Conservation (phyloP, 805 yeast species). For the Cyberlindnera maritima region DNA sequence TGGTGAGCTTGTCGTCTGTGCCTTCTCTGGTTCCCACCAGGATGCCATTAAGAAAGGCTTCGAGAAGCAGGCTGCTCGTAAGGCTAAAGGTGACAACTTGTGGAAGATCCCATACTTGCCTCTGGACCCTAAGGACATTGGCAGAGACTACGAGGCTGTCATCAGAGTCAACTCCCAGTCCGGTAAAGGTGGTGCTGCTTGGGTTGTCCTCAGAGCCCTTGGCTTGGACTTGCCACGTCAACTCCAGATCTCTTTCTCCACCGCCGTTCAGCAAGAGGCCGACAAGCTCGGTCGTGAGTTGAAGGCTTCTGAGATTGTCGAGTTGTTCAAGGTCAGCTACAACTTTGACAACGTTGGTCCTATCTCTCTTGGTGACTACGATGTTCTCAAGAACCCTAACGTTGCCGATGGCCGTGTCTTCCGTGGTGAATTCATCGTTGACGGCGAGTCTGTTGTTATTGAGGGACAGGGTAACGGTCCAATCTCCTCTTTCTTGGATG, state of each 20-base stretch:
- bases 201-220: slow-evolving; percentile 69
- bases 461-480: slow-evolving; percentile 76
- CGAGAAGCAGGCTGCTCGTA: slow-evolving; percentile 49
- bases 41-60: slow-evolving; percentile 72
- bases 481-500: slow-evolving; percentile 68
- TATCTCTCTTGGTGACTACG: slow-evolving; percentile 41
- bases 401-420: slow-evolving; percentile 42
- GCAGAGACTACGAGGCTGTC: slow-evolving; percentile 78
- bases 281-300: slow-evolving; percentile 68
- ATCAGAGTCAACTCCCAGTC: slow-evolving; percentile 82
- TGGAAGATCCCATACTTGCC: slow-evolving; percentile 81
- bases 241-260: slow-evolving; percentile 66
- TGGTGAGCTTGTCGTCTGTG: slow-evolving; percentile 76
- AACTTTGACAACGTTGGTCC: slow-evolving; percentile 41
- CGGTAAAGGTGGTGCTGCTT: slow-evolving; percentile 88
- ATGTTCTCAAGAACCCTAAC: slow-evolving; percentile 31
- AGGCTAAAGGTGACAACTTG: slow-evolving; percentile 43
- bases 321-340: slow-evolving; percentile 54
- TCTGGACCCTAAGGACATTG: slow-evolving; percentile 77
- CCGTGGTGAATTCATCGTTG: slow-evolving; percentile 38
- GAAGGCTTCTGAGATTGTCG: slow-evolving; percentile 61
- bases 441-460: slow-evolving; percentile 31
- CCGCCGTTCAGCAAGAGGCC: slow-evolving; percentile 60
- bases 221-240: slow-evolving; percentile 74
- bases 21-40: slow-evolving; percentile 73